Evolutionary conservation across 495 filamentous ascomycete species (phyloP).

Genomic region (Chaetomidium leptoderma): DNA sequence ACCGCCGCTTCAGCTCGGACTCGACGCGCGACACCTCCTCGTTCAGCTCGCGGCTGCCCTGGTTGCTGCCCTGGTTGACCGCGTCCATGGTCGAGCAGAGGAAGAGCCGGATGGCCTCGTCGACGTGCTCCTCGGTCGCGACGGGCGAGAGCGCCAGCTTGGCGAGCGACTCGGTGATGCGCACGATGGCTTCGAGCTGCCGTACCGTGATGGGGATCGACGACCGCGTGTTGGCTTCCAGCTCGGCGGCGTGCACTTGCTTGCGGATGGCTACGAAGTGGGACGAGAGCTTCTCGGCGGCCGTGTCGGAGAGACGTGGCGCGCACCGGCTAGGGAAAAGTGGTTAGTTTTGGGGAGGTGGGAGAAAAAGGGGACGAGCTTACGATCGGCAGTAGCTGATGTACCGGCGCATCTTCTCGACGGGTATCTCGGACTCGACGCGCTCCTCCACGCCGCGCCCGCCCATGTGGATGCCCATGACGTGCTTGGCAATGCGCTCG

Average conservation of each 20-base stretch:
- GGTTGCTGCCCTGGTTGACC: conserved; percentile 78
- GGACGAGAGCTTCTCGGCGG: conserved; percentile 91
- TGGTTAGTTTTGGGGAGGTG: conserved; percentile 33
- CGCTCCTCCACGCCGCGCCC: conserved; percentile 79
- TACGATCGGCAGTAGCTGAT: conserved; percentile 96
- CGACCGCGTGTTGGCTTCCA: conserved; percentile 79
- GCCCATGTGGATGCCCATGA: conserved; percentile 97
- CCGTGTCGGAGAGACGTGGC: conserved; percentile 84
- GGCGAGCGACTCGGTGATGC: conserved; percentile 92
- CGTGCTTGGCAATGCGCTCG: conserved; percentile 91
- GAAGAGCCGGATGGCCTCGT: conserved; percentile 97
- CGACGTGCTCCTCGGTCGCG: conserved; percentile 86
- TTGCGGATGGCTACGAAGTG: conserved; percentile 96
- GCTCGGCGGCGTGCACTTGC: conserved; percentile 86
- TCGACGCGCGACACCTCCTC: conserved; percentile 86
- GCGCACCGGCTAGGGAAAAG: conserved; percentile 66
- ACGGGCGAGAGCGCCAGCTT: conserved; percentile 82
- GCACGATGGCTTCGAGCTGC: conserved; percentile 93
- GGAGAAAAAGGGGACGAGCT: conserved; percentile 31
- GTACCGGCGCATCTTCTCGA: conserved; percentile 97
- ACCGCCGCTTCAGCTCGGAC: conserved; percentile 78
- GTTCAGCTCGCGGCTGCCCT: conserved; percentile 80
- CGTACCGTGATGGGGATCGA: conserved; percentile 97
- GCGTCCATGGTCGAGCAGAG: conserved; percentile 97
- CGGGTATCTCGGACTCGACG: conserved; percentile 76